Conservation (phyloP, 176 grass and related monocot genomes). For the Lolium multiflorum region DNA sequence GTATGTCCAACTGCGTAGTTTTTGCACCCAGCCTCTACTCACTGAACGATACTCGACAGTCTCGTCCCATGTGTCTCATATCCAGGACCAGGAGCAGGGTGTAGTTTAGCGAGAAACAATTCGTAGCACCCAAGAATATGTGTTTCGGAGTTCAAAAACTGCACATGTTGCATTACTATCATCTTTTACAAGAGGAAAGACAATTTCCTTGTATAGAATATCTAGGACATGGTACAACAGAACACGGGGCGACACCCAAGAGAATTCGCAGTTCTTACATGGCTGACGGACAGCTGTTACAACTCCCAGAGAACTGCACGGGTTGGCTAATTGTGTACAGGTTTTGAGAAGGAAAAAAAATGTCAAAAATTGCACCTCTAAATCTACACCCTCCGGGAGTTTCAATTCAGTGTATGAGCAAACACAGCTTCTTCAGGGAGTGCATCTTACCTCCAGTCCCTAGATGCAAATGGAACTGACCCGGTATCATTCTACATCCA, state of each 20-base stretch:
- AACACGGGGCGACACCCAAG: slow-evolving; percentile 17
- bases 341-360: slow-evolving; percentile 22
- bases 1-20: no score
- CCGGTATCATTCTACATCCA: no score
- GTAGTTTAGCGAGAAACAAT: no score
- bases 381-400: slow-evolving; percentile 14
- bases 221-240: slow-evolving; percentile 3
- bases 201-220: neutral
- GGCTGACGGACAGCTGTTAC: neutral
- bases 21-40: no score
- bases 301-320: neutral
- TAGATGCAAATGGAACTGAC: slow-evolving; percentile 21
- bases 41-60: no score
- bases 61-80: no score
- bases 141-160: no score
- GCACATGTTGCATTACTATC: neutral
- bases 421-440: neutral
- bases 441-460: slow-evolving; percentile 3
- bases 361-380: neutral
- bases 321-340: slow-evolving; percentile 24
- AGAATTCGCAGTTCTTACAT: slow-evolving; percentile 6
- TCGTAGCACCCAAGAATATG: no score
- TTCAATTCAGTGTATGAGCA: neutral
- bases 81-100: no score
- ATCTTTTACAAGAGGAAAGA: slow-evolving; percentile 13